Evolutionary conservation across 208 protist genomes (phyloP).

Genomic region (Crithidia mellificae): DNA sequence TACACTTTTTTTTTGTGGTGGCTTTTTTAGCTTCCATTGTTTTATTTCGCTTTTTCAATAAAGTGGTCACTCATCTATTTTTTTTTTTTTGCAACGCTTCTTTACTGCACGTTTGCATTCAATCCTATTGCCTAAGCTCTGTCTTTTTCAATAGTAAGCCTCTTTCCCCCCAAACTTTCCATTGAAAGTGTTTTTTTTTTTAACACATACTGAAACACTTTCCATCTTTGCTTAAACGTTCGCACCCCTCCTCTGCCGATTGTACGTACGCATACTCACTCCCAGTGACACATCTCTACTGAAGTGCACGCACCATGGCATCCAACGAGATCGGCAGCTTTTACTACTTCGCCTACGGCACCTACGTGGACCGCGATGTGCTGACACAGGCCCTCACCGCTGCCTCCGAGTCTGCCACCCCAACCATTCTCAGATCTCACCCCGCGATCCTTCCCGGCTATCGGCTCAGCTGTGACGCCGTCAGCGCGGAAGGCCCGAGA

Average conservation of each 20-base stretch:
- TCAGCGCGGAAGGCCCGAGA: conserved; percentile 40
- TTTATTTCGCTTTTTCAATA: no score
- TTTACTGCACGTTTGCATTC: no score
- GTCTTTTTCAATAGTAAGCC: no score
- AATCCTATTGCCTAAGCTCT: no score
- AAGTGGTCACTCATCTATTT: no score
- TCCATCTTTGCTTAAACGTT: conserved; percentile 2
- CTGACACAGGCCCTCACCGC: conserved; percentile 7
- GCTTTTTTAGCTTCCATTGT: no score
- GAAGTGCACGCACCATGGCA: conserved; percentile 6
- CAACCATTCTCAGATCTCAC: conserved; percentile 1
- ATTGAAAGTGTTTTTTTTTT: conserved; percentile 8
- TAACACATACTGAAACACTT: no score
- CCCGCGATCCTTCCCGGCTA: conserved; percentile 28
- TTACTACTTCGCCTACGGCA: conserved; percentile 52
- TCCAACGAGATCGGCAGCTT: conserved; percentile 14
- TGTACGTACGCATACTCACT: background rate
- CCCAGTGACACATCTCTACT: background rate
- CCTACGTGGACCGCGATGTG: conserved; percentile 15
- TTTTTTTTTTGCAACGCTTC: no score
- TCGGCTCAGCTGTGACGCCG: conserved; percentile 36
- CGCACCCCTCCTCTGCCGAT: no score
- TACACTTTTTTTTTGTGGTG: no score
- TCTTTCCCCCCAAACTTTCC: background rate
- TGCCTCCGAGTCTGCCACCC: background rate